Evolutionary conservation across 768 basidiomycete genomes (phyloP), one percentile per base, ranked within the genome.

Genomic region (Russula griseocarnosa): DNA sequence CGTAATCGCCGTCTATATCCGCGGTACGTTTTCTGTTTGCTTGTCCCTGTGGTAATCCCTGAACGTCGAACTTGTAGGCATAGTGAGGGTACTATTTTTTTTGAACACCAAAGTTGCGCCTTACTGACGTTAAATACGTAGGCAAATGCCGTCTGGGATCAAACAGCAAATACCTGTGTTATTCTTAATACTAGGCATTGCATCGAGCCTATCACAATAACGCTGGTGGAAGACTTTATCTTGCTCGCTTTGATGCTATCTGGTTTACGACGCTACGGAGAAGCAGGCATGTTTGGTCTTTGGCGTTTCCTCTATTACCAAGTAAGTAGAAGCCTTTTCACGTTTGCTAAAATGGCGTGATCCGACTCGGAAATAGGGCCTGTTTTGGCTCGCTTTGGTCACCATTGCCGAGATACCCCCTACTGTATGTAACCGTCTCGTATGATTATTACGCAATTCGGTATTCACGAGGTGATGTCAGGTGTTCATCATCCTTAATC

Each of bases 261-360:
- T 6, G 65, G 65, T 54, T 40, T 66, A 40, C 61, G 61, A 52
- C 65, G 65, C 30, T 66, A 62, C 11, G 44, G 52, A 26, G 50
- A 63, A 16, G 32, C 56, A 26, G 62, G 65, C 16, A 63, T 58
- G 65, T 36, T 38, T 34, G 61, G 65, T 20, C 49, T 66, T 51
- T 66, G 65, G 65, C 50, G 65, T 24, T 36, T 66, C 42, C 57
- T 66, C 26, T 62, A 63, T n/a, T n/a, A 22, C 20, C 65, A 66
- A 22, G 65, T 63, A 34, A 28, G 65, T 61, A 16, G 40, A 40
- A 28, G 5, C 42, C 14, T 14, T n/a, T 36, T 18, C 30, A 47
- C 13, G 13, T 51, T 36, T 52, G 42, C 20, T 24, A 10, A 52
- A 42, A 20, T 52, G 42, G 13, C 8, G 42, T 28, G 18, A 22